Percentiles rank a stretch among this genome's conserved stretches.
phyloP scores from a whole-genome alignment of 1,284 basidiomycete genomes.

The Schizopora paradoxa region DNA sequence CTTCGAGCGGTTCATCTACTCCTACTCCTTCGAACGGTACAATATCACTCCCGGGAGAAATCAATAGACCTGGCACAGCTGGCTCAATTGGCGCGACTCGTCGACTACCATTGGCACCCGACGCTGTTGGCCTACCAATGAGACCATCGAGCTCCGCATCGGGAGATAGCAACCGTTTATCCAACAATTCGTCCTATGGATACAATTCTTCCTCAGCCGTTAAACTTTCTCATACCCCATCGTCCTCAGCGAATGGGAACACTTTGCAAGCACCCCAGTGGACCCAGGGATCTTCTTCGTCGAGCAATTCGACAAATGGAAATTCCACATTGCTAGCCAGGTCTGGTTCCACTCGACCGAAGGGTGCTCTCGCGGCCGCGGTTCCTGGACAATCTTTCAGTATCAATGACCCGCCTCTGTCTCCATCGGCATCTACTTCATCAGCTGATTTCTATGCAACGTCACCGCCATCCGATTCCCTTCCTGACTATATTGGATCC shows the following conservation, averaged over 20 bases:
- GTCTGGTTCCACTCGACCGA: constrained; percentile 15
- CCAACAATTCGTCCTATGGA: too few relatives aligned
- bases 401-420: neutral
- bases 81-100: constrained; percentile 4
- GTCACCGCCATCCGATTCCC: constrained; percentile 1
- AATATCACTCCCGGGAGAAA: too few relatives aligned
- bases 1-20: neutral
- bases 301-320: constrained; percentile 6
- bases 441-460: constrained; percentile 13
- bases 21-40: too few relatives aligned
- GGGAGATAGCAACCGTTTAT: constrained; percentile 1
- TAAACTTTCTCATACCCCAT: too few relatives aligned
- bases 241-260: too few relatives aligned
- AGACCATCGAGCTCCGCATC: constrained; percentile 5
- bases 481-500: constrained; percentile 4
- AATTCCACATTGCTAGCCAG: constrained; percentile 1
- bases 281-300: constrained; percentile 6
- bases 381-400: constrained; percentile 15
- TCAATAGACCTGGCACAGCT: constrained; percentile 7
- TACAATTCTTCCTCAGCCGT: too few relatives aligned
- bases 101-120: constrained; percentile 15
- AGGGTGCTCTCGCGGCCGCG: constrained; percentile 17
- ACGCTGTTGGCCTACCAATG: neutral
- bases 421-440: constrained; percentile 10
- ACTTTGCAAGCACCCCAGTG: constrained; percentile 9